phyloP scores from a whole-genome alignment of 371 early-diverging fungal species.

The Rhizopus sp. region DNA sequence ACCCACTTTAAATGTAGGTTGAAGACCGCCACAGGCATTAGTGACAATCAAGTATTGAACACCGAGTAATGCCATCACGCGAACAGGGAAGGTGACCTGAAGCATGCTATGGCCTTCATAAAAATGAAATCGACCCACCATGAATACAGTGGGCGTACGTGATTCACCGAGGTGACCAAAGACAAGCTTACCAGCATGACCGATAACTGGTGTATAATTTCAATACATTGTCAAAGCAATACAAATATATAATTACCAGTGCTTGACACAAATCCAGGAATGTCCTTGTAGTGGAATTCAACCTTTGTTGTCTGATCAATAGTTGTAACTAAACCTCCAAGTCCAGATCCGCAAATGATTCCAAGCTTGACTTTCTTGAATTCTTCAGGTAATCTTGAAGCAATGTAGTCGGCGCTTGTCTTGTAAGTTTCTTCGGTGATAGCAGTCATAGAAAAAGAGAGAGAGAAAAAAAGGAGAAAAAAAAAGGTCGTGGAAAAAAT shows the following conservation, averaged over 20 bases:
- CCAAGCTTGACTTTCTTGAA: constrained; percentile 63
- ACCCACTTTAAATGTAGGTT: constrained; percentile 78
- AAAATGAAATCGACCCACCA: constrained; percentile 89
- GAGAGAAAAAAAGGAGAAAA: constrained; percentile 6
- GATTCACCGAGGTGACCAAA: constrained; percentile 83
- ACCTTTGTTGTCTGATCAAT: constrained; percentile 62
- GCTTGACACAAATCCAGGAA: constrained; percentile 85
- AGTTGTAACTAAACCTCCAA: constrained; percentile 82
- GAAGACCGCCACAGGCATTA: constrained; percentile 93
- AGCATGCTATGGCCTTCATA: constrained; percentile 84
- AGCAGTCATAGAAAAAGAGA: constrained; percentile 9
- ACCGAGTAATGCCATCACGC: constrained; percentile 86
- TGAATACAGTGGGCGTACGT: constrained; percentile 70
- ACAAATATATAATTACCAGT: constrained; percentile 62
- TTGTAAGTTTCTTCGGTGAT: constrained; percentile 35
- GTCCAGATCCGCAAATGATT: constrained; percentile 92
- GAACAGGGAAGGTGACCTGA: constrained; percentile 85
- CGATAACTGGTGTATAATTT: constrained; percentile 56
- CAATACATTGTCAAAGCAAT: no score
- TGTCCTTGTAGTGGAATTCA: constrained; percentile 77
- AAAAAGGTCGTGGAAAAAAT: constrained; percentile 1
- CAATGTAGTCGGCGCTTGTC: constrained; percentile 27
- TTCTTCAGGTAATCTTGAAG: constrained; percentile 30
- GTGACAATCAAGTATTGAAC: constrained; percentile 82
- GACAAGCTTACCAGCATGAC: constrained; percentile 91